Evolutionary conservation across 352 stramenopile species (phyloP), one percentile per base, ranked within the genome.

Genomic region (Phytopythium ostracodes): DNA sequence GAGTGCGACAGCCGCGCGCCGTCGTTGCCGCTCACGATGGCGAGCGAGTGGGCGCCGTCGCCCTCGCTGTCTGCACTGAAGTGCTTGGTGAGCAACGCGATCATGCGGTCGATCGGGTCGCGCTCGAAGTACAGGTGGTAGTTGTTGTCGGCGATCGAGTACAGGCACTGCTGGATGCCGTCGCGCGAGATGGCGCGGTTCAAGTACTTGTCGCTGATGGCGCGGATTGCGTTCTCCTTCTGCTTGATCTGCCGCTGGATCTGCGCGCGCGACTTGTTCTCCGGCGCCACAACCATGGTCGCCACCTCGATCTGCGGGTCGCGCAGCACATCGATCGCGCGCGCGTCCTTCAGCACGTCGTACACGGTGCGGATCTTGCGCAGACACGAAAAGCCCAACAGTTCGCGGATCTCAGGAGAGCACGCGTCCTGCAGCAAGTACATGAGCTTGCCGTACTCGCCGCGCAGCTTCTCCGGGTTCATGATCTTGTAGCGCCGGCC

Each of bases 381-480:
- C 57, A 91, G 63, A 55, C 85, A 84, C 46, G 84, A 91, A 55
- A 97, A 96, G 2, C 87, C 90, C 18, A 98, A 71, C 33, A 96
- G 70, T 15, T 96, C 82, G 52, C 91, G 71, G 31, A 97, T 76
- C 42, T 92, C 81, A 0, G 81, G 77, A n/a, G 73, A 89, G 57
- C 94, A 81, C 14, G 92, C 89, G 67, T 98, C 93, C 73, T 98
- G 91, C 49, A 98, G 64, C 27, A 98, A 63, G 66, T 97, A 98
- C 73, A 98, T 95, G 59, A 99, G 85, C 80, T 98, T 98, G 62
- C 96, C 96, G 71, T 99, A 99, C 64, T 98, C 94, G 46, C 89
- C 91, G 25, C 96, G 85, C 94, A 99, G 98, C 71, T 98, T 98
- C 77, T 99, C 96, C 8, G 96, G 96, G 78, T 99, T 99, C 93